phyloP scores from a whole-genome alignment of 805 yeast species.

The Candida qinlingensis region DNA sequence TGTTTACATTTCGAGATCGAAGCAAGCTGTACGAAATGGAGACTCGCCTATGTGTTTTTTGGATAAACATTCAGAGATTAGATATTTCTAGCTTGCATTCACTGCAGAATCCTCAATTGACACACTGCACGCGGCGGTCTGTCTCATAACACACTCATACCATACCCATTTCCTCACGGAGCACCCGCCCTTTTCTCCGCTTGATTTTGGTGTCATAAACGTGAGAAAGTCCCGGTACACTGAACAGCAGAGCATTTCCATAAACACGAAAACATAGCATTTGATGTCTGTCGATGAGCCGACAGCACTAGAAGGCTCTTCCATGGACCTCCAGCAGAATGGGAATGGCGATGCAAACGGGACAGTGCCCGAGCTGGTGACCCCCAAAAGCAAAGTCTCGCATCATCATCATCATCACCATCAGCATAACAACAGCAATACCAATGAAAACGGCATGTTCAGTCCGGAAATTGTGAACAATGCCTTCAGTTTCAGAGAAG shows the following conservation, averaged over 20 bases:
- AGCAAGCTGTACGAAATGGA: too few species aligned
- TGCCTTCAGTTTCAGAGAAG: conserved; percentile 9
- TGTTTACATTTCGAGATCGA: background rate
- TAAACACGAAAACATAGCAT: background rate
- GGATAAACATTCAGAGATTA: too few species aligned
- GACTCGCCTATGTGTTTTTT: too few species aligned
- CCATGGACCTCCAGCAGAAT: background rate
- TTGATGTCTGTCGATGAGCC: background rate
- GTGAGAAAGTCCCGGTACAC: too few species aligned
- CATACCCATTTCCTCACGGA: too few species aligned
- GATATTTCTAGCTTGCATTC: too few species aligned
- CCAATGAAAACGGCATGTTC: conserved; percentile 13
- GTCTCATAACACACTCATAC: too few species aligned
- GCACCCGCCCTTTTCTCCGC: too few species aligned
- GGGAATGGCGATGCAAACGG: background rate
- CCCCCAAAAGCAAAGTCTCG: background rate
- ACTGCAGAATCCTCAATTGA: too few species aligned
- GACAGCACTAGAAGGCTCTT: background rate
- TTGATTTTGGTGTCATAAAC: too few species aligned
- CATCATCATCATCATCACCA: background rate
- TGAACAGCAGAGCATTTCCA: too few species aligned
- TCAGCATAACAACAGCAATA: background rate
- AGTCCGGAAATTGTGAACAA: conserved; percentile 9
- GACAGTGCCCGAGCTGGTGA: background rate
- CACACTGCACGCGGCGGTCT: too few species aligned